Percentiles rank a stretch among this genome's conserved stretches.
Evolutionary conservation across 257 asterid genomes (phyloP).

Genomic region (Solanum sejunctum): DNA sequence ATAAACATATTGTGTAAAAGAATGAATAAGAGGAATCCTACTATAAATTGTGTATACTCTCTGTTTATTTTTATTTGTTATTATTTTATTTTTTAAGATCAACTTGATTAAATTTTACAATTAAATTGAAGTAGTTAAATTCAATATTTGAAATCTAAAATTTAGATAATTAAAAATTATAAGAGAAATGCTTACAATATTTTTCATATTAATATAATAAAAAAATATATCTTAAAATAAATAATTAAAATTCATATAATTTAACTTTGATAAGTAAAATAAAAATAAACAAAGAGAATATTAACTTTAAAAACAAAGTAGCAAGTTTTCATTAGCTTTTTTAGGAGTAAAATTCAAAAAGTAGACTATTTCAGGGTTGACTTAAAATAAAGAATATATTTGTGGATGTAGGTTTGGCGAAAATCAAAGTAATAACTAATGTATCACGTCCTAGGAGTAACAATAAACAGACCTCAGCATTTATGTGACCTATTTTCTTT

Average conservation of each 20-base stretch:
- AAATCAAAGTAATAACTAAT: neutral
- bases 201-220: too few species aligned
- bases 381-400: neutral
- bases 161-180: too few species aligned
- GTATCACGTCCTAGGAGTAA: neutral
- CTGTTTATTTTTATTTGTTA: too few species aligned
- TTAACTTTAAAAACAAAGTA: neutral
- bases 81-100: fast-evolving
- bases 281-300: neutral
- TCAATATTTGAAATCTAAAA: too few species aligned
- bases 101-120: too few species aligned
- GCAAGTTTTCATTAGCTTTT: neutral
- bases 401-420: neutral
- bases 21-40: neutral
- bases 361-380: neutral
- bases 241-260: too few species aligned
- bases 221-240: too few species aligned
- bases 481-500: neutral
- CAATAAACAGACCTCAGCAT: neutral
- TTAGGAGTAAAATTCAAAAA: neutral
- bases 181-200: too few species aligned
- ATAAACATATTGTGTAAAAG: neutral
- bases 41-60: neutral
- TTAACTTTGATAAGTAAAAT: too few species aligned
- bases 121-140: too few species aligned